Base-by-base conservation (phyloP, 768 basidiomycete genomes). In the Pleurotus eryngii region DNA sequence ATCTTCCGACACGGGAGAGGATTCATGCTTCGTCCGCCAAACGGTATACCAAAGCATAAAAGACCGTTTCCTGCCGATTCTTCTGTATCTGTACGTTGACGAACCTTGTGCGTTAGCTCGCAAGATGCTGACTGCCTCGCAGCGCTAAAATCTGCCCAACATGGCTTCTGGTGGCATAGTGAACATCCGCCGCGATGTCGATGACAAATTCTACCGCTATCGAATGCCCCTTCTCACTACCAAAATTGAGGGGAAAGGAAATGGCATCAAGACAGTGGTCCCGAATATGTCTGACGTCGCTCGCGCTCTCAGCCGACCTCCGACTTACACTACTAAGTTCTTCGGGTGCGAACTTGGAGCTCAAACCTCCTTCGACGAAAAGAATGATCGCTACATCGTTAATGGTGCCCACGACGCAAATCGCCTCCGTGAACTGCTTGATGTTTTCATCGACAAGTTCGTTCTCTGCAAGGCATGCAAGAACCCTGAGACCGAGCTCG, bases 281-380 rank as follows among this genome's bases (percentile, higher is more conserved):
- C 95, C 95, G 17, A 99, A 99, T 76, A 98, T 99, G 94, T 85
- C 92, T 59, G 97, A 98, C 72, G 89, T 99, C 63, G 93, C 96
- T 48, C 89, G 93, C 61, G 95, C 97, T 46, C 84, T 99, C 63
- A 92, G 88, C 67, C 89, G 97, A 58, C 96, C 96, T 59, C 90
- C 97, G 24, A 84, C 95, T 43, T 97, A 98, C 71, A 90, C 96
- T 60, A 98, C 96, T 73, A 99, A 99, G 75, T 99, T 95, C 81
- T 98, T 99, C 67, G 97, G 97, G 30, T 95, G 92, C 71, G 97
- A 99, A 73, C 88, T 98, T 57, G 97, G 97, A 61, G 97, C 97
- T 35, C 96, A 98, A 74, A 96, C 95, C 35, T 89, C 95, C 18
- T 88, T 92, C 69, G 94, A 98, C 72, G 93, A 96, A 72, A 95